A percentile compares a stretch with the other conserved stretches of the same genome.
Evolutionary conservation across 2,329 filamentous ascomycete genomes (phyloP).

Genomic region (Fusarium sororula): DNA sequence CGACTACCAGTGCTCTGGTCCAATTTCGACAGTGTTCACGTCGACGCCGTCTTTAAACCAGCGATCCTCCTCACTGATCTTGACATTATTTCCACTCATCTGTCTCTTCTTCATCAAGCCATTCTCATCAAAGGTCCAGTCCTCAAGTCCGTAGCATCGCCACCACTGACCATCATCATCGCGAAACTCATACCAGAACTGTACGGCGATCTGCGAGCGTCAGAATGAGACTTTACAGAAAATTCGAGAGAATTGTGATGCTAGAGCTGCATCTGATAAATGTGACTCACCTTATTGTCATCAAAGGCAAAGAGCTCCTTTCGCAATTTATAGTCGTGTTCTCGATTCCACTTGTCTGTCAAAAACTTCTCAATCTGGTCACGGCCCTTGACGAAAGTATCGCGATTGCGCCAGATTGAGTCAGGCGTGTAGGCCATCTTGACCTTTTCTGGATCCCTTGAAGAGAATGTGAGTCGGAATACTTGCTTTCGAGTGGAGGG

Average conservation of each 20-base stretch:
- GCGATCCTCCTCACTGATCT: slow-evolving; percentile 67
- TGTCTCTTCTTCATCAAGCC: slow-evolving; percentile 77
- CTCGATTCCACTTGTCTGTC: slow-evolving; percentile 76
- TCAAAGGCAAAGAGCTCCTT: slow-evolving; percentile 86
- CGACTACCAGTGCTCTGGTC: slow-evolving; percentile 24
- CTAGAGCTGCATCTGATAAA: fast-evolving
- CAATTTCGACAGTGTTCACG: slow-evolving; percentile 72
- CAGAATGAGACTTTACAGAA: not conserved
- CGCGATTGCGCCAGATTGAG: slow-evolving; percentile 83
- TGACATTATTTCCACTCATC: slow-evolving; percentile 80
- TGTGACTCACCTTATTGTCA: slow-evolving; percentile 63
- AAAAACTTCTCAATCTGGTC: slow-evolving; percentile 75
- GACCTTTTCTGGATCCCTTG: slow-evolving; percentile 70
- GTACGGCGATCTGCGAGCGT: slow-evolving; percentile 73
- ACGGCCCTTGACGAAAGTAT: slow-evolving; percentile 73
- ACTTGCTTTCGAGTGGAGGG: no score
- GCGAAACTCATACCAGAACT: slow-evolving; percentile 90
- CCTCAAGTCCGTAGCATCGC: slow-evolving; percentile 85
- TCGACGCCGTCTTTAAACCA: slow-evolving; percentile 78
- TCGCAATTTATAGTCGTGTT: slow-evolving; percentile 76
- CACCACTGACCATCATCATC: slow-evolving; percentile 80
- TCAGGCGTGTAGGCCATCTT: slow-evolving; percentile 79
- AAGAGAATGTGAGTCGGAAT: not conserved
- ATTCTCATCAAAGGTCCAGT: slow-evolving; percentile 78
- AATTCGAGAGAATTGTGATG: fast-evolving